Evolutionary conservation across 2,329 filamentous ascomycete species (phyloP).

Genomic region (Fusarium mundagurra): DNA sequence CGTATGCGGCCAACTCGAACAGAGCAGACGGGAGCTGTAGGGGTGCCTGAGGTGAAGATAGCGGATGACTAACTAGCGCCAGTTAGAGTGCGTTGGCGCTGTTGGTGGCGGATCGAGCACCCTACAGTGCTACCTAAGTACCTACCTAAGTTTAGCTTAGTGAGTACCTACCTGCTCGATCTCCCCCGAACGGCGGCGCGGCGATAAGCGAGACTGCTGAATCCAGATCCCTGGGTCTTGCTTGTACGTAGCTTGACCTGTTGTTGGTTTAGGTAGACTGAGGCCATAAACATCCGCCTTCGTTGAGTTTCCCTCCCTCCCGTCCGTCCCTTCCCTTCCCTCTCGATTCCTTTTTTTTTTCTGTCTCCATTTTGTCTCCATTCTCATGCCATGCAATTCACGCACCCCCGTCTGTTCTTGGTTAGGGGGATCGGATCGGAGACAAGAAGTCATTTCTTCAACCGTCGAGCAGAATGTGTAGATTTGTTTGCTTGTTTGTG

Average conservation of each 20-base stretch:
- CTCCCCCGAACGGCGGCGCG: constrained; percentile 41
- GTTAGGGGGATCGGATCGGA: constrained; percentile 6
- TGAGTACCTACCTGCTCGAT: constrained; percentile 9
- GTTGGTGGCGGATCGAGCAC: constrained; percentile 24
- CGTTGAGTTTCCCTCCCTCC: constrained; percentile 22
- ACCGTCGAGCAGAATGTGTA: constrained; percentile 20
- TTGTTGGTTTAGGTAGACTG: neutral
- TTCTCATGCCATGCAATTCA: neutral
- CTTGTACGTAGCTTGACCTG: neutral
- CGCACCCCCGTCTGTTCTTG: constrained; percentile 22
- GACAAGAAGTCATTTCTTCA: constrained; percentile 11
- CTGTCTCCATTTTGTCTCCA: neutral
- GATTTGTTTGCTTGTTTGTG: neutral
- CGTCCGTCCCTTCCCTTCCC: constrained; percentile 11
- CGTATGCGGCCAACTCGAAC: neutral
- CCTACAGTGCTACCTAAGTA: neutral
- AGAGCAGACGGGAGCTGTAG: neutral
- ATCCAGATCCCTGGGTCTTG: constrained; percentile 47
- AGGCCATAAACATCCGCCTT: constrained; percentile 12
- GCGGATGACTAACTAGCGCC: constrained; percentile 19
- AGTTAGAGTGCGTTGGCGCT: neutral
- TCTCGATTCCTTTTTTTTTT: neutral
- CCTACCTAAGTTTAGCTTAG: neutral
- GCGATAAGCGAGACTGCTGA: constrained; percentile 48
- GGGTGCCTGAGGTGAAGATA: constrained; percentile 4